These are phyloP conservation scores for Coemansia sp. DNA, from an alignment of 192 early-diverging fungal species.

Conservation along the genomic window DNA sequence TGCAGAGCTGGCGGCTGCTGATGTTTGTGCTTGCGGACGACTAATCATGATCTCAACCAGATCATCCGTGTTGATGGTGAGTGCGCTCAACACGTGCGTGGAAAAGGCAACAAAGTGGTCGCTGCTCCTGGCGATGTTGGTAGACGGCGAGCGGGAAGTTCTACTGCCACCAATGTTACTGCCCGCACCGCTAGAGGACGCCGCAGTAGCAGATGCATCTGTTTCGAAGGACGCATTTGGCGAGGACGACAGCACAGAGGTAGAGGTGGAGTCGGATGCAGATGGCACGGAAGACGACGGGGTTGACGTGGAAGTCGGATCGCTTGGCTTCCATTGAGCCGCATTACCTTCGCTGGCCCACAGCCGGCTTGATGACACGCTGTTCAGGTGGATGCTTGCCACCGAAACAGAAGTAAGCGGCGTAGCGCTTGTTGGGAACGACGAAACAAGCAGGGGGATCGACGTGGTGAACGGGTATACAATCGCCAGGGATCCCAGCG, in stretches of 20 bases:
- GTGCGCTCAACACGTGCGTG: background rate
- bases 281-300: background rate
- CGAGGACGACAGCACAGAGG: background rate
- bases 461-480: conserved; percentile 27
- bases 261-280: background rate
- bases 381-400: conserved; percentile 2
- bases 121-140: conserved; percentile 1
- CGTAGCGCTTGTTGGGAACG: background rate
- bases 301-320: background rate
- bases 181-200: background rate
- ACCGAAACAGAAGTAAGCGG: background rate
- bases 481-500: conserved; percentile 18
- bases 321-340: background rate
- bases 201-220: background rate
- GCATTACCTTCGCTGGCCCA: background rate
- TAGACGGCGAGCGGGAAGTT: background rate
- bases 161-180: background rate
- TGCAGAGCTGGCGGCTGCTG: background rate
- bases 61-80: conserved; percentile 21
- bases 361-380: background rate
- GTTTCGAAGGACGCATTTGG: background rate
- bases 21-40: conserved; percentile 2
- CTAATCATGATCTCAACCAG: conserved; percentile 19
- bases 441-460: conserved; percentile 18
- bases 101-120: conserved; percentile 5